Percentiles rank a stretch among this genome's conserved stretches.
Evolutionary conservation across 2,329 filamentous ascomycete genomes (phyloP).

Genomic region (Ascochyta lentis): DNA sequence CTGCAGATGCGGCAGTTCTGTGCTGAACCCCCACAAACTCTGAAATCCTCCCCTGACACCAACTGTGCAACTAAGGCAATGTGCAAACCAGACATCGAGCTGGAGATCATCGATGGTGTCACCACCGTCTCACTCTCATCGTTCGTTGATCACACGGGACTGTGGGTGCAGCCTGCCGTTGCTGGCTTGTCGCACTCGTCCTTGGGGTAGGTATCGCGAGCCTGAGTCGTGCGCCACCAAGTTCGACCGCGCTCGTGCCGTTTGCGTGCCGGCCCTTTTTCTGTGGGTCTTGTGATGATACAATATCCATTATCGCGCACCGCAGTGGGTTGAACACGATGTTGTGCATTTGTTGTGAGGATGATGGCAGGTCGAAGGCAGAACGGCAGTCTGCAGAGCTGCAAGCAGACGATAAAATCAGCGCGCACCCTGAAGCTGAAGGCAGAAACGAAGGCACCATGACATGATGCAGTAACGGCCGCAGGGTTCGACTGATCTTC

Average conservation of each 20-base stretch:
- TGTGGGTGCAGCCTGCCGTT: neutral
- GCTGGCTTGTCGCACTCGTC: neutral
- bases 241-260: constrained; percentile 1
- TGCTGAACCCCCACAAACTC: no score
- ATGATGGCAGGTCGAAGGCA: neutral
- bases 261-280: constrained; percentile 1
- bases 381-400: neutral
- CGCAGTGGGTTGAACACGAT: neutral
- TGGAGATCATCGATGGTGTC: neutral
- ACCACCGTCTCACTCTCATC: neutral
- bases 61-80: neutral
- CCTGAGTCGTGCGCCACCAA: constrained; percentile 2
- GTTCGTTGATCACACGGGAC: neutral
- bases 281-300: neutral
- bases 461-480: neutral
- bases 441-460: neutral
- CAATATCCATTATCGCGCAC: neutral
- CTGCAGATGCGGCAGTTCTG: neutral
- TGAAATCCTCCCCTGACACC: neutral
- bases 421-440: neutral
- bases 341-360: neutral
- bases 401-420: neutral
- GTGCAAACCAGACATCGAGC: neutral
- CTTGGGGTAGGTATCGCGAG: constrained; percentile 9
- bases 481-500: neutral